These are phyloP conservation scores for Diaporthe sp. DNA, from an alignment of 2,329 filamentous ascomycete species.

Conservation along the genomic window DNA sequence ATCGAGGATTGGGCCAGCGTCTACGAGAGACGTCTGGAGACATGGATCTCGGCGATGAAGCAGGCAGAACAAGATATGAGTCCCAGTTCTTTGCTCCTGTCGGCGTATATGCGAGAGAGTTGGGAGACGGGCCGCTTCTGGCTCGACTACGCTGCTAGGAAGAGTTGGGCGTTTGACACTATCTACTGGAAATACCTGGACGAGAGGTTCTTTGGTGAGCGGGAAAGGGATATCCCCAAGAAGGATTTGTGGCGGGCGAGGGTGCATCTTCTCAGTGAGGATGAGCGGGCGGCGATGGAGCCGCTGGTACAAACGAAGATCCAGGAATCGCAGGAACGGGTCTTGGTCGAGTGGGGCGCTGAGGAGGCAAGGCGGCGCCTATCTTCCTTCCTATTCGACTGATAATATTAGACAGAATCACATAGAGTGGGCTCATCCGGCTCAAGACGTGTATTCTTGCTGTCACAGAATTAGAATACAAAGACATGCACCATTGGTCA, in stretches of 20 bases:
- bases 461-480: too few species aligned
- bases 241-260: conserved; percentile 44
- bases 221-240: not conserved
- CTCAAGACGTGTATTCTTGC: not conserved
- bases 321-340: conserved; percentile 18
- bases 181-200: conserved; percentile 43
- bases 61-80: conserved; percentile 46
- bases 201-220: conserved; percentile 41
- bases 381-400: not conserved
- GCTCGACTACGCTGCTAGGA: conserved; percentile 42
- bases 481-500: too few species aligned
- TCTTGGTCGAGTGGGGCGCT: conserved; percentile 9
- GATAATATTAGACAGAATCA: not conserved
- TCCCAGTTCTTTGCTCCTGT: conserved; percentile 41
- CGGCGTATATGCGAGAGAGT: conserved; percentile 42
- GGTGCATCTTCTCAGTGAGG: conserved; percentile 43
- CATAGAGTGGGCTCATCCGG: not conserved
- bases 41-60: conserved; percentile 52
- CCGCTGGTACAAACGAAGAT: conserved; percentile 44
- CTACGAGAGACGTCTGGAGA: conserved; percentile 52
- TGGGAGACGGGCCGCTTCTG: conserved; percentile 43
- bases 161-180: conserved; percentile 41
- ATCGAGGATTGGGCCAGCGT: conserved; percentile 49
- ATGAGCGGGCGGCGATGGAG: conserved; percentile 45
- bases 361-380: not conserved